These are phyloP conservation scores for Conticribra guillardii DNA, from an alignment of 108 stramenopile species.

Conservation along the genomic window DNA sequence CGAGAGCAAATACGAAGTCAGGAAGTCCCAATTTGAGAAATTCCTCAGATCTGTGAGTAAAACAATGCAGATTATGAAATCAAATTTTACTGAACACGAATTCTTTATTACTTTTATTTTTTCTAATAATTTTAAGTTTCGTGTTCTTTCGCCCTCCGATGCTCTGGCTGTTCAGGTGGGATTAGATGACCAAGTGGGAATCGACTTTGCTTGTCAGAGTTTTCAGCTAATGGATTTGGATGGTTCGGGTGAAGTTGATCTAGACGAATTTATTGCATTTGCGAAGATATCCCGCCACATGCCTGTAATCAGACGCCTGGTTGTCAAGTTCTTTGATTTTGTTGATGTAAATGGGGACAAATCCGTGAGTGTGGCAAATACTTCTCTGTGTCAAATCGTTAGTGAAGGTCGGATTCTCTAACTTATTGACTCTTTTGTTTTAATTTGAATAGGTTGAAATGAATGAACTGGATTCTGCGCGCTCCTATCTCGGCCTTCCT, in stretches of 20 bases:
- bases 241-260: conserved; percentile 17
- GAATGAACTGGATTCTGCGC: conserved; percentile 29
- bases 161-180: not conserved
- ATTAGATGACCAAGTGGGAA: conserved; percentile 15
- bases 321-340: conserved; percentile 44
- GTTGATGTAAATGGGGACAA: conserved; percentile 33
- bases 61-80: too few species aligned
- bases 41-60: conserved; percentile 9
- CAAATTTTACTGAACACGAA: too few species aligned
- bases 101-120: not conserved
- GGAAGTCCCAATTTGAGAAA: conserved; percentile 7
- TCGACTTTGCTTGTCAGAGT: conserved; percentile 12
- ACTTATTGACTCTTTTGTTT: not conserved
- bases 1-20: not conserved
- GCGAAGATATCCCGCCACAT: conserved; percentile 6
- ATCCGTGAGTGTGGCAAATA: not conserved
- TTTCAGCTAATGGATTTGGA: conserved; percentile 30
- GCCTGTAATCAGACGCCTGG: conserved; percentile 11
- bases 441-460: conserved; percentile 8
- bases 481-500: conserved; percentile 40
- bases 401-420: too few species aligned
- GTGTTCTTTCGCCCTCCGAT: not conserved
- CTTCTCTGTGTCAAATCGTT: too few species aligned
- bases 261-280: conserved; percentile 26
- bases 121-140: not conserved